Evolutionary conservation across 2,329 filamentous ascomycete genomes (phyloP).

Genomic region (Aspergillus sclerotialis): DNA sequence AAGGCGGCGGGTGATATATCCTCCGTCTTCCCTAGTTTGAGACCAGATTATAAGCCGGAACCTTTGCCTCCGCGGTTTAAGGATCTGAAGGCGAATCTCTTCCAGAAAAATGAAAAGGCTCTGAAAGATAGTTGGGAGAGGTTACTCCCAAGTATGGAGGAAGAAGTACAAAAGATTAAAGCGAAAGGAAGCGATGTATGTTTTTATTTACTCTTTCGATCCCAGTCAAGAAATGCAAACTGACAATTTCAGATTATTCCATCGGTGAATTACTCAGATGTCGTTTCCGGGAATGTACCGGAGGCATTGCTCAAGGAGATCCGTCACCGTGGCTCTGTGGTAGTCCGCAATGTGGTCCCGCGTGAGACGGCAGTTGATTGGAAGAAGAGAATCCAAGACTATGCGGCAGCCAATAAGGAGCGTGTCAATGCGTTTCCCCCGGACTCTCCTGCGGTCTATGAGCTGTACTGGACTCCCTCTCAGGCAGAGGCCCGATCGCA

Average conservation of each 20-base stretch:
- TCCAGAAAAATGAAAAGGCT: constrained; percentile 33
- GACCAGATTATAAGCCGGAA: constrained; percentile 35
- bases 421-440: constrained; percentile 55
- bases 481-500: constrained; percentile 64
- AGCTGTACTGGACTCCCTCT: constrained; percentile 66
- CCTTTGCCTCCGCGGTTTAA: constrained; percentile 37
- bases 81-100: constrained; percentile 32
- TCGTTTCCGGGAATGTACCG: constrained; percentile 30
- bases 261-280: constrained; percentile 34
- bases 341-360: constrained; percentile 60
- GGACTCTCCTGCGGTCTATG: constrained; percentile 62
- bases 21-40: constrained; percentile 41
- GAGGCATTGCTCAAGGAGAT: constrained; percentile 43
- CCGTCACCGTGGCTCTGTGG: constrained; percentile 52
- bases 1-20: constrained; percentile 43
- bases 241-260: constrained; percentile 30
- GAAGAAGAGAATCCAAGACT: constrained; percentile 59
- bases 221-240: constrained; percentile 5
- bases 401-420: constrained; percentile 54
- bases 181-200: constrained; percentile 34
- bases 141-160: constrained; percentile 31
- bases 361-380: constrained; percentile 56
- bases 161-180: constrained; percentile 36
- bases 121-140: constrained; percentile 37
- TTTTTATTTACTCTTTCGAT: neutral